Conservation (phyloP, 2,329 filamentous ascomycete species). For the Drechmeria coniospora region DNA sequence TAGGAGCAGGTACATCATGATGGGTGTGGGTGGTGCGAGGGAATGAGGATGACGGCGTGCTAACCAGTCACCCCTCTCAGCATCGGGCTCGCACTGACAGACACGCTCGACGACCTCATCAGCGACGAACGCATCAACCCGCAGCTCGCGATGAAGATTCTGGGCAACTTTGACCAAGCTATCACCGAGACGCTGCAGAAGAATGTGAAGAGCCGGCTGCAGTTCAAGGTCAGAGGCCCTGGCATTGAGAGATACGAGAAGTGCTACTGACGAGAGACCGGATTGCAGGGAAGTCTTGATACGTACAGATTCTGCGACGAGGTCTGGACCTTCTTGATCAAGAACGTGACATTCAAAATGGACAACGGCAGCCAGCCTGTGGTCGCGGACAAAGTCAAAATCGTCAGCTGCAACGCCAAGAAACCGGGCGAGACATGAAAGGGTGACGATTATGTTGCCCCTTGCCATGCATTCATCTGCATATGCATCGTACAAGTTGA, state of each 20-base stretch:
- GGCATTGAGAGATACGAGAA: not conserved
- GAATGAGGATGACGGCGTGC: too few relatives aligned
- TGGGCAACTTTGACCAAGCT: conserved; percentile 86
- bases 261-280: conserved; percentile 1
- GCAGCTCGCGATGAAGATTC: conserved; percentile 95
- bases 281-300: conserved; percentile 70
- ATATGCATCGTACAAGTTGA: too few relatives aligned
- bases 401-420: conserved; percentile 95
- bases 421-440: conserved; percentile 26
- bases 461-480: too few relatives aligned
- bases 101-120: conserved; percentile 94
- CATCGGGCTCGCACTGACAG: conserved; percentile 83
- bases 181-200: conserved; percentile 85
- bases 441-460: too few relatives aligned
- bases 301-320: conserved; percentile 99
- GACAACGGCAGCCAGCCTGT: conserved; percentile 62
- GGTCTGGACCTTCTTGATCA: conserved; percentile 98
- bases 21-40: too few relatives aligned
- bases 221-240: conserved; percentile 64
- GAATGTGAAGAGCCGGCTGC: conserved; percentile 78
- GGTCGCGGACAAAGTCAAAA: conserved; percentile 86
- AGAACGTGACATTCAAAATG: conserved; percentile 97
- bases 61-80: conserved; percentile 29
- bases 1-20: conserved; percentile 69
- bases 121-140: conserved; percentile 90